Conservation (phyloP, 1,139 yeast genomes). For the Kluyveromyces sp. region DNA sequence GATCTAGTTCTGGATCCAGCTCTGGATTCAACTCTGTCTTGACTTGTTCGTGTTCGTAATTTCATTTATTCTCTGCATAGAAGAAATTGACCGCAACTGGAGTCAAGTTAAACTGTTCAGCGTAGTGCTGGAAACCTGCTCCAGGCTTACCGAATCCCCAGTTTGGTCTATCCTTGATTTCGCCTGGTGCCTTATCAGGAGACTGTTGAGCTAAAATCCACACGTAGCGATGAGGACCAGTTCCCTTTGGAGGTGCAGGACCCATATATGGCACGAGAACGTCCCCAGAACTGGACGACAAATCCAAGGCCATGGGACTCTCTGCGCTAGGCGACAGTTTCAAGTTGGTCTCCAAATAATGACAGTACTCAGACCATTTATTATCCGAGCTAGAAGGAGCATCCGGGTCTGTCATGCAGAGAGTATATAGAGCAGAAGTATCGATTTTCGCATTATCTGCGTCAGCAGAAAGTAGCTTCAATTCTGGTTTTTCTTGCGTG, state of each 20-base stretch:
- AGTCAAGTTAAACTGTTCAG: constrained; percentile 51
- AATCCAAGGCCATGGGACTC: constrained; percentile 16
- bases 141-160: constrained; percentile 84
- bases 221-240: constrained; percentile 79
- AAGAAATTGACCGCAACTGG: constrained; percentile 76
- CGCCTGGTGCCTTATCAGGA: constrained; percentile 14
- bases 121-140: constrained; percentile 72
- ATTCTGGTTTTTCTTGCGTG: constrained; percentile 56
- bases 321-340: constrained; percentile 30
- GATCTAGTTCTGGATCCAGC: too few species aligned
- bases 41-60: not conserved
- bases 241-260: constrained; percentile 78
- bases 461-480: constrained; percentile 47
- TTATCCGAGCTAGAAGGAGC: constrained; percentile 80
- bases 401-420: constrained; percentile 86
- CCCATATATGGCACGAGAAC: constrained; percentile 50
- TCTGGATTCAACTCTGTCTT: not conserved
- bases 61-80: constrained; percentile 37
- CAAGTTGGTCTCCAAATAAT: constrained; percentile 65
- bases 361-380: constrained; percentile 84
- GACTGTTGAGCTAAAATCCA: constrained; percentile 65
- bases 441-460: constrained; percentile 36
- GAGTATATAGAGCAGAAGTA: constrained; percentile 39
- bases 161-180: constrained; percentile 48
- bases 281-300: constrained; percentile 12